Evolutionary conservation across 2,329 filamentous ascomycete species (phyloP).

Genomic region (Aureobasidium sp.): DNA sequence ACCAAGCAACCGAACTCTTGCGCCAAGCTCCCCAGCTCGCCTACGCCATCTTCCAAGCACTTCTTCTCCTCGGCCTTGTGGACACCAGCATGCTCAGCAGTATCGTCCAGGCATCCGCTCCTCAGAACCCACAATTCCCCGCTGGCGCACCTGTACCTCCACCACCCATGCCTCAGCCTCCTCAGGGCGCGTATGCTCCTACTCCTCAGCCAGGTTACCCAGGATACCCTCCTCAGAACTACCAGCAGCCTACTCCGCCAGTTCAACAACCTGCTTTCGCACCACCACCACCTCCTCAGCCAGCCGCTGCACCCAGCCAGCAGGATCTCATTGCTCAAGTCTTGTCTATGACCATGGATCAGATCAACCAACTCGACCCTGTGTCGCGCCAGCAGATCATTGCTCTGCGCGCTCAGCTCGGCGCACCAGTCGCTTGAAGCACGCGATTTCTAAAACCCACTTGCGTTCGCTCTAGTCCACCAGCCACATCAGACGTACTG

Average conservation of each 20-base stretch:
- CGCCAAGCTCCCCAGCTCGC: slow-evolving; percentile 84
- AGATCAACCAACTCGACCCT: slow-evolving; percentile 64
- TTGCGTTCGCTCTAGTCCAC: neutral
- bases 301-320: slow-evolving; percentile 45
- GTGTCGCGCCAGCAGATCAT: slow-evolving; percentile 60
- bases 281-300: slow-evolving; percentile 37
- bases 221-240: slow-evolving; percentile 26
- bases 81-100: slow-evolving; percentile 75
- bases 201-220: slow-evolving; percentile 30
- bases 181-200: slow-evolving; percentile 25
- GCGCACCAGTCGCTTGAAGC: slow-evolving; percentile 19
- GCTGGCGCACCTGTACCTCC: slow-evolving; percentile 21
- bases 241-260: slow-evolving; percentile 40
- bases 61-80: slow-evolving; percentile 87
- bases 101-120: slow-evolving; percentile 58
- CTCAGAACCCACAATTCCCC: slow-evolving; percentile 26
- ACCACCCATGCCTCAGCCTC: slow-evolving; percentile 21
- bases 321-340: slow-evolving; percentile 75
- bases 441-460: too few relatives aligned
- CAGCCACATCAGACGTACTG: neutral
- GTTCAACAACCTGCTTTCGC: slow-evolving; percentile 32
- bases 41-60: slow-evolving; percentile 90
- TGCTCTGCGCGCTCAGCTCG: slow-evolving; percentile 60
- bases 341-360: slow-evolving; percentile 68
- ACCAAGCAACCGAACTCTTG: slow-evolving; percentile 77